Evolutionary conservation across 306 rosid species (phyloP).

Genomic region (Carpinus fangiana): DNA sequence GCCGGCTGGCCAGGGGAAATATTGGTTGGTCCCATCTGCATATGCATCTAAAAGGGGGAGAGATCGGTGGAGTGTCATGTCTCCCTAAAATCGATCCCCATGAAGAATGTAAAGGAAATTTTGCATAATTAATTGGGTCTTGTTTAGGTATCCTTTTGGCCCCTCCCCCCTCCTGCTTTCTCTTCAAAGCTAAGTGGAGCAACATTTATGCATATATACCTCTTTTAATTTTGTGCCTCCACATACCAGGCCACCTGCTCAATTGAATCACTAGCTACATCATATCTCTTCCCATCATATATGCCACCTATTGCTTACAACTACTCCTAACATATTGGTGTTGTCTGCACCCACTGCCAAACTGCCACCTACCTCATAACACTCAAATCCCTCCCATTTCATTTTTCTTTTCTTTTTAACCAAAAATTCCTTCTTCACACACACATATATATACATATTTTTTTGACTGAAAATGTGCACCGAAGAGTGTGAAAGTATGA

Average conservation of each 20-base stretch:
- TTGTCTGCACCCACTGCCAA: slow-evolving; percentile 36
- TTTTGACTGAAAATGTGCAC: too few species aligned
- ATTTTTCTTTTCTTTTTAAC: not conserved
- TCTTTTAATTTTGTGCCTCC: slow-evolving; percentile 51
- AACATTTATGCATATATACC: slow-evolving; percentile 41
- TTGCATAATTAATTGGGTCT: slow-evolving; percentile 57
- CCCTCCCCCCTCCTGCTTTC: slow-evolving; percentile 33
- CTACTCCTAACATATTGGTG: slow-evolving; percentile 39
- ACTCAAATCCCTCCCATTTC: not conserved
- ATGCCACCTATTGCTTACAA: slow-evolving; percentile 43
- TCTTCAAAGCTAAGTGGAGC: slow-evolving; percentile 50
- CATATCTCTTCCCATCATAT: slow-evolving; percentile 21
- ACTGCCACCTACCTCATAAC: slow-evolving; percentile 24
- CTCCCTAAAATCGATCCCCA: slow-evolving; percentile 62
- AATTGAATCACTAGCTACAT: slow-evolving; percentile 29
- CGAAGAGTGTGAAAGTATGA: too few species aligned
- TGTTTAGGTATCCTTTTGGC: slow-evolving; percentile 40
- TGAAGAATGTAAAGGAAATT: slow-evolving; percentile 57
- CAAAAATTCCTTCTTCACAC: too few species aligned
- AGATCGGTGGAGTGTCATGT: slow-evolving; percentile 58
- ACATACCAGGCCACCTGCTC: slow-evolving; percentile 34
- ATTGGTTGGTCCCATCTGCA: slow-evolving; percentile 55
- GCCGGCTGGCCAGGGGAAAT: slow-evolving; percentile 8
- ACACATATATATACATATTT: too few species aligned
- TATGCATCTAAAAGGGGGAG: slow-evolving; percentile 67